Conservation (phyloP, 2,329 filamentous ascomycete genomes). For the Pseudogymnoascus sp. region DNA sequence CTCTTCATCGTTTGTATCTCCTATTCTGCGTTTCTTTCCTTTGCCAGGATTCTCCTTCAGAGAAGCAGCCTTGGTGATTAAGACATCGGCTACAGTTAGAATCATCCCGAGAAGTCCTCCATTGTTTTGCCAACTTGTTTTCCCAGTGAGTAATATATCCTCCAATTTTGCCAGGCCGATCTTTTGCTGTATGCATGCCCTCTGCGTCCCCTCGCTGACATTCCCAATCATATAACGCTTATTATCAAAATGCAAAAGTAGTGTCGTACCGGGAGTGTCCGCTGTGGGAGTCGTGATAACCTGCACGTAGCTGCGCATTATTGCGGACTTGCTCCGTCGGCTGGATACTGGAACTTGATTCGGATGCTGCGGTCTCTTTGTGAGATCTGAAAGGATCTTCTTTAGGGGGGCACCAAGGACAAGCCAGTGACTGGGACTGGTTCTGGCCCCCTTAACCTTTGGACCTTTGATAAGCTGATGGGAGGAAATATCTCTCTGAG, state of each 20-base stretch:
- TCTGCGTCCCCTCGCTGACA: constrained; percentile 76
- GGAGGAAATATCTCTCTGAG: background rate
- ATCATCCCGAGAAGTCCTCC: constrained; percentile 83
- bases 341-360: background rate
- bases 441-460: background rate
- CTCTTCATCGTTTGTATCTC: constrained; percentile 22
- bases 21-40: constrained; percentile 32
- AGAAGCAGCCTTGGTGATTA: constrained; percentile 42
- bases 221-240: constrained; percentile 82
- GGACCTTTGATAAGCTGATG: background rate
- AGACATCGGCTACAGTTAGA: constrained; percentile 70
- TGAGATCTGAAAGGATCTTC: background rate
- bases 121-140: constrained; percentile 65
- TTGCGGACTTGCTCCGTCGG: background rate
- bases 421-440: background rate
- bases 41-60: constrained; percentile 34
- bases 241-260: constrained; percentile 74
- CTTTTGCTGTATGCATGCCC: constrained; percentile 57
- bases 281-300: constrained; percentile 76
- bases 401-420: background rate
- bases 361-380: background rate
- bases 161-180: constrained; percentile 58
- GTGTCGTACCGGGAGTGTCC: constrained; percentile 74
- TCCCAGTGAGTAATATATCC: constrained; percentile 78
- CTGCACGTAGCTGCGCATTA: constrained; percentile 70